Evolutionary conservation across 2,329 filamentous ascomycete genomes (phyloP).

Genomic region (Colletotrichum tamarilloi): DNA sequence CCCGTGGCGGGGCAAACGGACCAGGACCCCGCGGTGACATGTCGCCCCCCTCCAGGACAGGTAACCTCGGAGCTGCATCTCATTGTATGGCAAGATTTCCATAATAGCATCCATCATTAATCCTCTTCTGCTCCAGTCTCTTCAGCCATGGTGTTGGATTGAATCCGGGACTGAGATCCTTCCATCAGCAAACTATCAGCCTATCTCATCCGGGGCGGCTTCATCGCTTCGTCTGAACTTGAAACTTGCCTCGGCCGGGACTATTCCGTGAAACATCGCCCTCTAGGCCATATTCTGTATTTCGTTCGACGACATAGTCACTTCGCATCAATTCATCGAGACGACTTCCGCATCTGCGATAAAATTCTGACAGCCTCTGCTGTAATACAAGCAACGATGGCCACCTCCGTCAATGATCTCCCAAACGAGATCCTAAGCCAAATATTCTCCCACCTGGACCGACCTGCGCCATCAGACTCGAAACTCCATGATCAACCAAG

Average conservation of each 20-base stretch:
- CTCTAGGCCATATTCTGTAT: not conserved
- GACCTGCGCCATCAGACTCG: constrained; percentile 58
- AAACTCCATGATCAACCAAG: constrained; percentile 62
- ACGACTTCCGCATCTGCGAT: no score
- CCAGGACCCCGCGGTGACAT: constrained; percentile 19
- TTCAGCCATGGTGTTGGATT: not conserved
- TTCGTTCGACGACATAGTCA: not conserved
- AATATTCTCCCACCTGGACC: constrained; percentile 66
- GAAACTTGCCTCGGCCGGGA: constrained; percentile 21
- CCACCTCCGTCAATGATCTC: constrained; percentile 49
- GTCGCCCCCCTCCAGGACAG: no score
- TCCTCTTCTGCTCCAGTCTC: not conserved
- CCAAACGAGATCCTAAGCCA: constrained; percentile 71
- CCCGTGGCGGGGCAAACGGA: no score
- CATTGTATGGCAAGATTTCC: not conserved
- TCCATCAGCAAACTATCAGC: not conserved
- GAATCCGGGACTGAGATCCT: not conserved
- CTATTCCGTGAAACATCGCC: constrained; percentile 19
- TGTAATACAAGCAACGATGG: not conserved
- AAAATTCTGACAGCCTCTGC: not conserved
- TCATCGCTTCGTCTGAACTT: constrained; percentile 1
- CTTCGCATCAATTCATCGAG: not conserved
- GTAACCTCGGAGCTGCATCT: not conserved
- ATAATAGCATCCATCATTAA: not conserved
- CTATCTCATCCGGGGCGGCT: not conserved